Evolutionary conservation across 441 rosid genomes (phyloP).

Genomic region (Gossypium trilobum): DNA sequence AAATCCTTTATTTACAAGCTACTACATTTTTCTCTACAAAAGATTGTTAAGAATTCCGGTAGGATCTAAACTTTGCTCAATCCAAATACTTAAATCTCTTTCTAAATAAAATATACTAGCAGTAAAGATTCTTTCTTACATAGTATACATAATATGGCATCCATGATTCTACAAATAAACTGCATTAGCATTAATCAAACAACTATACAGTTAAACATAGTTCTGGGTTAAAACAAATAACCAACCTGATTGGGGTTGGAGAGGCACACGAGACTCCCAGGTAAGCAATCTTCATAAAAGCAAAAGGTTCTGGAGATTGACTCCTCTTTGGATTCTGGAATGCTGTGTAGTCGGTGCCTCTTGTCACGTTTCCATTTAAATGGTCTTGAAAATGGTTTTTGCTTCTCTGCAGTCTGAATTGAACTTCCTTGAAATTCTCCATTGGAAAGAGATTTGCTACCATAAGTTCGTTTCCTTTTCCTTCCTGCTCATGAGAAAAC

Average conservation of each 20-base stretch:
- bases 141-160: not conserved
- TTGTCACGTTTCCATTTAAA: constrained; percentile 39
- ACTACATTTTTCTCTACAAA: not conserved
- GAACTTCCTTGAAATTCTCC: constrained; percentile 13
- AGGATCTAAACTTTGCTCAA: not conserved
- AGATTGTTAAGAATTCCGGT: not conserved
- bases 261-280: constrained; percentile 19
- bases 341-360: constrained; percentile 25
- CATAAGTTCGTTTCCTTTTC: constrained; percentile 32
- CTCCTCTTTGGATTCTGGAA: constrained; percentile 19
- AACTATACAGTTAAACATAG: not conserved
- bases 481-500: constrained; percentile 22
- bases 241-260: not conserved
- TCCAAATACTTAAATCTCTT: constrained; percentile 5
- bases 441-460: constrained; percentile 14
- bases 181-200: not conserved
- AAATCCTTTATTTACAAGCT: not conserved
- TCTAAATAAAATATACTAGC: not conserved
- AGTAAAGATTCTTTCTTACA: not conserved
- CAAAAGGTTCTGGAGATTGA: constrained; percentile 5
- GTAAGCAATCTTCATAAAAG: constrained; percentile 15
- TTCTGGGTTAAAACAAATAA: not conserved
- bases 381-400: constrained; percentile 36
- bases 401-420: constrained; percentile 16
- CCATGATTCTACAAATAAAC: not conserved